Evolutionary conservation across 192 early-diverging fungal species (phyloP).

Genomic region (Podila epicladia): DNA sequence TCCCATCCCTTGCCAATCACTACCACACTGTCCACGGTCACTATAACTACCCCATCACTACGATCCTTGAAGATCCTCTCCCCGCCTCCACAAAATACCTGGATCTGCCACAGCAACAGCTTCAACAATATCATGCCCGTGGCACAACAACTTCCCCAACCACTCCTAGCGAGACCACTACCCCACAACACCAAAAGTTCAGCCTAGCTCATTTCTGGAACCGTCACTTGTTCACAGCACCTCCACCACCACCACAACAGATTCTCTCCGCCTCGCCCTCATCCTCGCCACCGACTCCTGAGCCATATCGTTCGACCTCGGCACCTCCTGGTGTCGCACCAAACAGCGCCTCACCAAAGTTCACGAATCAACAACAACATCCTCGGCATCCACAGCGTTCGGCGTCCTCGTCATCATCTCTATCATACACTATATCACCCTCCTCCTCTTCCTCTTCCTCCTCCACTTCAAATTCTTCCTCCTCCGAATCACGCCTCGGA

Average conservation of each 20-base stretch:
- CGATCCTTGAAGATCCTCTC: background rate
- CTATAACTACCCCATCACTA: background rate
- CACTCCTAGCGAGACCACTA: background rate
- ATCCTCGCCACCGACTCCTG: background rate
- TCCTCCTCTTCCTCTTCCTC: background rate
- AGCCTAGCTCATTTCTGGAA: background rate
- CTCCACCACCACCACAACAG: background rate
- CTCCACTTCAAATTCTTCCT: background rate
- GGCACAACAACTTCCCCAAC: background rate
- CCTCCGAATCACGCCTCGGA: too few species aligned
- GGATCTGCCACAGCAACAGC: background rate
- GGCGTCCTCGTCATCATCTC: background rate
- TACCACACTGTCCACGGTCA: background rate
- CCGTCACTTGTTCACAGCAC: background rate
- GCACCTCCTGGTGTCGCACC: background rate
- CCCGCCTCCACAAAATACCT: background rate
- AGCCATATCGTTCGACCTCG: too few species aligned
- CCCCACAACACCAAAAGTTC: background rate
- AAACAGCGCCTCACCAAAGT: background rate
- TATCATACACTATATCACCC: background rate
- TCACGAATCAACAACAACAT: background rate
- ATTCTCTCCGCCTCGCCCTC: background rate
- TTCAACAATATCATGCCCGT: background rate
- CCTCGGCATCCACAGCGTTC: background rate
- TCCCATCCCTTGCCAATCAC: background rate